Evolutionary conservation across 345 rosid species (phyloP), one percentile per base, ranked within the genome.

Genomic region (Arabis alpina): DNA sequence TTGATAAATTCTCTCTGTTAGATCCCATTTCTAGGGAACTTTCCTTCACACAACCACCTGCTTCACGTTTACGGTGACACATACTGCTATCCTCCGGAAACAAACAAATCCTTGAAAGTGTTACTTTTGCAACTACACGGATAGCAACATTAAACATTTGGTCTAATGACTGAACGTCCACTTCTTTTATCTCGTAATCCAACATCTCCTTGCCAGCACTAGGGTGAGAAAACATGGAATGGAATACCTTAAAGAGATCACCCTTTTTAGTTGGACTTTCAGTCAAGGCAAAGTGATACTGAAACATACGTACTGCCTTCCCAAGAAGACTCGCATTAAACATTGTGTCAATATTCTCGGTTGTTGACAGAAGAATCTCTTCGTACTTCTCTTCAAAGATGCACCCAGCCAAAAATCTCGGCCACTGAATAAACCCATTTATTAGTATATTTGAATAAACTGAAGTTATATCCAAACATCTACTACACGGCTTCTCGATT

Each of bases 301-400:
- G 82, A 68, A 94, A 79, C 96, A 91, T 80, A 39, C 54, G 70
- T 66, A 89, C 68, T 42, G 95, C 85, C 80, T 85, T 86, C 52
- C 91, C 90, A 69, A 91, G 90, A 76, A 81, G 80, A 79, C 93
- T 91, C 52, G 68, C 79, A 71, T 85, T 73, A 64, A 82, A 80
- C 71, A 82, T 80, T 70, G 66, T 60, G 59, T 84, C 73, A 68
- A 91, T 77, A 37, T 85, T 88, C 59, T 81, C 89, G 42, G 59
- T 50, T 16, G 91, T 80, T 15, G 82, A 80, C 44, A 84, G 75
- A 42, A 79, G 62, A 61, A 76, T 57, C 43, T 78, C 78, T n/a
- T 75, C 86, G 78, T 63, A 80, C 40, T 82, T 85, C 70, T 93
- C 96, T 71, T 72, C 75, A 80, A 93, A 86, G 58, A 79, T 69